Evolutionary conservation across 495 filamentous ascomycete species (phyloP), one percentile per base, ranked within the genome.

Genomic region (Neurospora sp.): DNA sequence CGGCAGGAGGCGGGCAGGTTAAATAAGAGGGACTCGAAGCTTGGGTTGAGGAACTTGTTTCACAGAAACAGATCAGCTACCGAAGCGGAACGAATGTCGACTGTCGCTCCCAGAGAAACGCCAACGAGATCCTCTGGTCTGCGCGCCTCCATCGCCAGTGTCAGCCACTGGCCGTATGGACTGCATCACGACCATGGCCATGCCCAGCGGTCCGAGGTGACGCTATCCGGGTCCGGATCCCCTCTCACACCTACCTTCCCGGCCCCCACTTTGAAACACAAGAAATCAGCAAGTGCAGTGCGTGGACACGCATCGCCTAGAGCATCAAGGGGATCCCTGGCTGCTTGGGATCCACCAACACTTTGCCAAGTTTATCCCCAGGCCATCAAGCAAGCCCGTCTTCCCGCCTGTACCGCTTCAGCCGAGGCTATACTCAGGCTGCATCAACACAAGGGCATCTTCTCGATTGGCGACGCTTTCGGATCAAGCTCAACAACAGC

Each of bases 361-460:
- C 84, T 98, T 8, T 97, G 94, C 82, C 90, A 96, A 78, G 93
- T 93, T n/a, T 97, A 93, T 79, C 91, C 94, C 1, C 95, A 97
- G 80, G 89, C 94, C 10, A 88, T 89, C 71, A 86, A 87, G 76
- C 83, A 86, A 76, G 82, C 85, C 11, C 83, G 83, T 70, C 82
- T 89, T 42, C 85, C 86, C 45, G 86, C 85, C 72, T 87, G 83
- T 42, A 86, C 84, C 62, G 73, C 83, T 31, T 85, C 87, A 38
- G 83, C 85, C 71, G 89, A 89, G 73, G 80, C 82, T 8, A 89
- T 97, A 37, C 78, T 94, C 31, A 90, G 92, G 36, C 79, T 89
- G 75, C 83, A 88, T 77, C 82, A 84, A 62, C 81, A 86, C 74
- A 86, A 84, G 72, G 79, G 79, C 75, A 86, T 79, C 75, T 74